Base-by-base conservation (phyloP, 768 basidiomycete species). In the Hypholoma fasciculare region DNA sequence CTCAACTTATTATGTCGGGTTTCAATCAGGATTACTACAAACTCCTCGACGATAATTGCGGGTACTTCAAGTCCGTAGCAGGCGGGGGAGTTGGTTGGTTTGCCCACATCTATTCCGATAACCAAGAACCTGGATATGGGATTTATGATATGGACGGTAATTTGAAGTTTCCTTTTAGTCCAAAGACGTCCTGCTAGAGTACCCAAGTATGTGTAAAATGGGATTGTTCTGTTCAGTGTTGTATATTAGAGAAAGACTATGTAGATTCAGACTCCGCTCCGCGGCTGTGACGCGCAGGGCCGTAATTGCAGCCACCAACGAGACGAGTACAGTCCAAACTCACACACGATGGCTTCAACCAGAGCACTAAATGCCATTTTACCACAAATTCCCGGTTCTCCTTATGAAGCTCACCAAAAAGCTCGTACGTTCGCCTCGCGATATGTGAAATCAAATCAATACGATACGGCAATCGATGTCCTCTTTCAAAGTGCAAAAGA, bases 401-500 rank as follows among this genome's bases (percentile, higher is more conserved):
- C 94, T 37, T 97, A 97, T 71, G 93, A 95, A 60, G 96, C 96
- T 0, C 96, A 98, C 66, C 96, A 98, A 72, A 98, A 98, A 74
- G 94, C 95, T 9, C 85, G 96, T 26, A 98, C 96, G 16, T 97
- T 96, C 63, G 94, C 94, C 4, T 88, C 95, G 3, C 83, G 96
- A 65, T 93, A 93, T 70, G 78, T 81, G 51, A 94, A 94, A 76
- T 84, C 91, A 3, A 79, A 78, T 2, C 89, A 96, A 63, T 88
- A 89, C 67, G 88, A 89, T 67, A 88, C 88, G 13, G 96, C 97
- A 16, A 90, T 94, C 72, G 90, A 96, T 71, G 90, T 98, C 4
- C 85, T 98, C 50, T 98, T 97, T 74, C 90, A 94, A 67, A 89
- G 88, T 44, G 88, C 94, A 1, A 81, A 90, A 52, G 93, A 94